phyloP scores from a whole-genome alignment of 2,329 filamentous ascomycete species.

The Fusarium euwallaceae region DNA sequence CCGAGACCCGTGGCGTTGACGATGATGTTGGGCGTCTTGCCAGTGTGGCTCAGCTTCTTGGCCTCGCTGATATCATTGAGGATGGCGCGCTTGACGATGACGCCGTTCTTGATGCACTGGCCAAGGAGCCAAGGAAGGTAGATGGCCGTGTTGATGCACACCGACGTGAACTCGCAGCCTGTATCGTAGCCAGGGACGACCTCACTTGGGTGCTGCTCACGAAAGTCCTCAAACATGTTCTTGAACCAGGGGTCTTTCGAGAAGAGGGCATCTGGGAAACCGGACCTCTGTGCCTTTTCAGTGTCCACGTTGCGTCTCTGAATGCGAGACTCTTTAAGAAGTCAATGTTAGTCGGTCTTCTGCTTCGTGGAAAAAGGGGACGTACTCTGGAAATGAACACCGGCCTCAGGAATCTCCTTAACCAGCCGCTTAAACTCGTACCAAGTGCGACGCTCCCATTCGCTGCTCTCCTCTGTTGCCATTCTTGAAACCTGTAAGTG shows the following conservation, averaged over 20 bases:
- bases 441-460: conserved; percentile 76
- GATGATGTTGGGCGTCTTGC: conserved; percentile 73
- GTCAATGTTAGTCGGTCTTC: conserved; percentile 11
- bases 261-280: conserved; percentile 73
- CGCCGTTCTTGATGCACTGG: conserved; percentile 81
- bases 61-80: conserved; percentile 82
- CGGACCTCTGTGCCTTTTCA: conserved; percentile 35
- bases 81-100: conserved; percentile 73
- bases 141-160: conserved; percentile 91
- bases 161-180: conserved; percentile 81
- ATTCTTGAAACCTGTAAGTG: conserved; percentile 53
- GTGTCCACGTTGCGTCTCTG: conserved; percentile 74
- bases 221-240: conserved; percentile 78
- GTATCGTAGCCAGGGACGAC: conserved; percentile 76
- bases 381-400: conserved; percentile 81
- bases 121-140: conserved; percentile 90
- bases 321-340: conserved; percentile 59
- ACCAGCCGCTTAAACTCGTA: conserved; percentile 71
- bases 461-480: conserved; percentile 56
- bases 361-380: neutral
- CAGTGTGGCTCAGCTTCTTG: conserved; percentile 61
- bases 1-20: conserved; percentile 89
- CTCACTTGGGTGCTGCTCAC: conserved; percentile 68
- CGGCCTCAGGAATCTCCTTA: conserved; percentile 78
- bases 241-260: conserved; percentile 80